A percentile compares a stretch with the other conserved stretches of the same genome.
Evolutionary conservation across 345 rosid species (phyloP).

Genomic region (Salix exigua): DNA sequence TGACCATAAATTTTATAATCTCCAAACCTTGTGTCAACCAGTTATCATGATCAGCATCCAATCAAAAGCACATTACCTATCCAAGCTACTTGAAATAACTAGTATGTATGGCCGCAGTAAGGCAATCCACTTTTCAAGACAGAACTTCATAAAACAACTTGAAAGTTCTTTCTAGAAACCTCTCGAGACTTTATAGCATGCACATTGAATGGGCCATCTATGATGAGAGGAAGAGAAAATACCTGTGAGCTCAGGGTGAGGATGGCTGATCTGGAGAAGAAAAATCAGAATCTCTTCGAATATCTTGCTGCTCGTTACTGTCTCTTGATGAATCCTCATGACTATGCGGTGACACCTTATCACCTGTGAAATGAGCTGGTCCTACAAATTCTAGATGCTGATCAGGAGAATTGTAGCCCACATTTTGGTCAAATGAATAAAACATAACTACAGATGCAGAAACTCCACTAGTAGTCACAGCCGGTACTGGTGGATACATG

Average conservation of each 20-base stretch:
- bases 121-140: not conserved
- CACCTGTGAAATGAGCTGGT: conserved; percentile 3
- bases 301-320: not conserved
- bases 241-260: conserved; percentile 7
- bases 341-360: not conserved
- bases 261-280: conserved; percentile 14
- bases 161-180: not conserved
- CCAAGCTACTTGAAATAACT: not conserved
- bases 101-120: not conserved
- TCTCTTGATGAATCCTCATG: not conserved
- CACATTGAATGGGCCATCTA: not conserved
- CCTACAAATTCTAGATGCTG: conserved; percentile 21
- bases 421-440: conserved; percentile 8
- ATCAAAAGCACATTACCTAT: not conserved
- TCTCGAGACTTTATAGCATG: not conserved
- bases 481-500: conserved; percentile 11
- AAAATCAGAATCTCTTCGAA: not conserved
- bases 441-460: conserved; percentile 18
- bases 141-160: not conserved
- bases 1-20: not conserved
- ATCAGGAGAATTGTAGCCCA: conserved; percentile 11
- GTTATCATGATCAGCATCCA: not conserved
- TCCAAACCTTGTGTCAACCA: not conserved
- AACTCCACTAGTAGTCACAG: not conserved
- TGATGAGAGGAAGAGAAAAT: not conserved